phyloP scores from a whole-genome alignment of 192 early-diverging fungal species.

The Coemansia sp. region DNA sequence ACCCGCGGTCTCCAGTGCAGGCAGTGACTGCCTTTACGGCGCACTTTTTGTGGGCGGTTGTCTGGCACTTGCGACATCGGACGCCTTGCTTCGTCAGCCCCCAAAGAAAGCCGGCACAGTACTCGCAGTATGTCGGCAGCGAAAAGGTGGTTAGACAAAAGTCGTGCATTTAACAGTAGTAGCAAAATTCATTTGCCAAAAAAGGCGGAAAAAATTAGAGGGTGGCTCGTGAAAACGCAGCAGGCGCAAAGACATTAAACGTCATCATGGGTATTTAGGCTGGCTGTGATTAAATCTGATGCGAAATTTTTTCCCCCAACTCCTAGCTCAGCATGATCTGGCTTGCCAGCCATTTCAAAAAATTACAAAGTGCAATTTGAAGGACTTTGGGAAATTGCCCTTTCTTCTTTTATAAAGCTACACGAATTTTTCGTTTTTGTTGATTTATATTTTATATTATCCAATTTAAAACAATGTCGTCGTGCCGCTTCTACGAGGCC shows the following conservation, averaged over 20 bases:
- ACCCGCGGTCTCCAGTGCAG: slow-evolving; percentile 36
- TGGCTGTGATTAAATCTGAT: not conserved
- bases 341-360: not conserved
- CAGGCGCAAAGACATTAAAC: not conserved
- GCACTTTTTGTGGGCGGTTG: slow-evolving; percentile 58
- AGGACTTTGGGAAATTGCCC: not conserved
- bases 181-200: not conserved
- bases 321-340: not conserved
- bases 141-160: slow-evolving; percentile 54
- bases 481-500: slow-evolving; percentile 93
- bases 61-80: slow-evolving; percentile 57
- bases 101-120: slow-evolving; percentile 67
- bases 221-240: too few species aligned
- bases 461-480: slow-evolving; percentile 8
- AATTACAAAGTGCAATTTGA: not conserved
- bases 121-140: slow-evolving; percentile 65
- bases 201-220: not conserved
- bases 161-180: slow-evolving; percentile 50
- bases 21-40: slow-evolving; percentile 28
- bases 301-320: slow-evolving; percentile 8
- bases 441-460: not conserved
- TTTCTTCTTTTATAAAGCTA: not conserved
- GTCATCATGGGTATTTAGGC: not conserved
- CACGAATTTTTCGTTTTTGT: not conserved
- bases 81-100: slow-evolving; percentile 64